phyloP scores from a whole-genome alignment of 2,329 filamentous ascomycete species.

The Neonectria hederae region DNA sequence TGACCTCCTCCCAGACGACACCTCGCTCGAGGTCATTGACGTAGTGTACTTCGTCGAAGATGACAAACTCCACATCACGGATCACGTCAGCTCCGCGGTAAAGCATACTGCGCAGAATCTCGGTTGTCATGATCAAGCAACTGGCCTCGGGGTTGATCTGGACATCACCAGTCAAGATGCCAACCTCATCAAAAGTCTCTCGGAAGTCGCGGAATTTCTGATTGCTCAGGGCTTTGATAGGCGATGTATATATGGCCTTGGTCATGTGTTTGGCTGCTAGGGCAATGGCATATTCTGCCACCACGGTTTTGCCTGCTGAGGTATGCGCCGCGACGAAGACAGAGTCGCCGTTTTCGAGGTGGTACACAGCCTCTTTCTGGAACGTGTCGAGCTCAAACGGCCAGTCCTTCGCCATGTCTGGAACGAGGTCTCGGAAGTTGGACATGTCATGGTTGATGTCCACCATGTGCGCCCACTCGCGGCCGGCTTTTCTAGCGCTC shows the following conservation, averaged over 20 bases:
- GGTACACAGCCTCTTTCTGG: conserved; percentile 98
- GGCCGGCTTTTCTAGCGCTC: conserved; percentile 76
- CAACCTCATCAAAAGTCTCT: conserved; percentile 90
- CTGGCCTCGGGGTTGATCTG: conserved; percentile 98
- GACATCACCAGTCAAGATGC: conserved; percentile 95
- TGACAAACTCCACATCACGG: conserved; percentile 96
- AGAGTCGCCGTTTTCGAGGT: conserved; percentile 94
- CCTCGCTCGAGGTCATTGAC: conserved; percentile 96
- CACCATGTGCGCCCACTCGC: conserved; percentile 98
- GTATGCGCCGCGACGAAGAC: conserved; percentile 98
- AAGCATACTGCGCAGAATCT: conserved; percentile 97
- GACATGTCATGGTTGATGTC: conserved; percentile 91
- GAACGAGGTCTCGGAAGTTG: conserved; percentile 94
- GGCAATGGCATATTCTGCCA: conserved; percentile 97
- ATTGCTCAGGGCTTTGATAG: conserved; percentile 97
- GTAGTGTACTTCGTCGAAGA: conserved; percentile 99
- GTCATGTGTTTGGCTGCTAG: conserved; percentile 99
- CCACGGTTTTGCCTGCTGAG: conserved; percentile 96
- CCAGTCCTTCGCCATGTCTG: conserved; percentile 95
- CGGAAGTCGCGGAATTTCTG: conserved; percentile 98
- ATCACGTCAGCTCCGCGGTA: conserved; percentile 96
- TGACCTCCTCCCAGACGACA: conserved; percentile 99
- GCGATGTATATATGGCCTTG: conserved; percentile 98
- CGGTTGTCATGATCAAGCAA: conserved; percentile 99
- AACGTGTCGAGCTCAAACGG: conserved; percentile 98